Evolutionary conservation across 2,329 filamentous ascomycete genomes (phyloP), one percentile per base, ranked within the genome.

Genomic region (Beauveria varroae): DNA sequence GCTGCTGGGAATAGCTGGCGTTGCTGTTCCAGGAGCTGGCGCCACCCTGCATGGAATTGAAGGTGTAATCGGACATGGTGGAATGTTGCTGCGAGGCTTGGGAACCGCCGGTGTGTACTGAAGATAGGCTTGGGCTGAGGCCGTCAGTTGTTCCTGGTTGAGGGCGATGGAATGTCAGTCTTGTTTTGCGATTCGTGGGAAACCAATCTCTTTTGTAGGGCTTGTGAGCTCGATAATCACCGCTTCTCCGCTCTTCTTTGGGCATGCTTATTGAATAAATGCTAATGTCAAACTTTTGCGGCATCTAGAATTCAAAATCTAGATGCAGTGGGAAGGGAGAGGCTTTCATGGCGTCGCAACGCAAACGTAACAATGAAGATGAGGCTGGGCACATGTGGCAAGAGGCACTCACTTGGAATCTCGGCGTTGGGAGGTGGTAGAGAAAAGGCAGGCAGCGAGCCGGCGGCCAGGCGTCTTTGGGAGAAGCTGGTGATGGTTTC

Each of bases 101-200:
- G 16, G 83, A 83, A 70, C 81, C 84, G 69, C 78, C 80, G 64
- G 80, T 86, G 66, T 86, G 83, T 59, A 86, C 78, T 65, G 83
- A 82, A 60, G 85, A 83, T 30, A 85, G 81, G 66, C 79, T 80
- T 64, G 80, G 86, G 75, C 79, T 86, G 68, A 89, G 74, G 70
- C 82, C 80, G 74, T 89, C 86, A 67, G 78, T 77, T 63, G 81
- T 77, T 73, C 81, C 81, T 79, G 75, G 66, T 67, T 68, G 69
- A 9, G 20, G 30, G 22, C 14, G 24, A 44, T 10, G 47, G 26
- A 73, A 73, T 71, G 59, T 64, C 52, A 65, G 62, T 28, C 5
- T 41, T 41, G 3, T 41, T 41, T 7, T 41, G 37, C 12, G 8
- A 30, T 30, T 30, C 28, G 28, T 30, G 30, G 30, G 30, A 30